These are phyloP conservation scores for Paraleonurus japonicus DNA, from an alignment of 257 asterid species.

Conservation along the genomic window DNA sequence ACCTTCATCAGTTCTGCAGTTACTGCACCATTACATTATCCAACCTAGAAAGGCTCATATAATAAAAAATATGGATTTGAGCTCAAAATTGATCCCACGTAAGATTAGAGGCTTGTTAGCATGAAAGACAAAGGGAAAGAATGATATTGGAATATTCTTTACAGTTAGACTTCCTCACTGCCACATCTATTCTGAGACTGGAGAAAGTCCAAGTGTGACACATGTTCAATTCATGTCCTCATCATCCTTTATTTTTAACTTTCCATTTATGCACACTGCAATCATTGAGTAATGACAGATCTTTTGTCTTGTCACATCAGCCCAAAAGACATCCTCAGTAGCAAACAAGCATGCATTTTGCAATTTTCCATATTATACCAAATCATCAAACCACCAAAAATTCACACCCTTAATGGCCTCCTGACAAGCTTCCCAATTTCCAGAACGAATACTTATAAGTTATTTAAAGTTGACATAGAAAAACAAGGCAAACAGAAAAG, in stretches of 20 bases:
- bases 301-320: constrained; percentile 31
- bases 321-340: constrained; percentile 3
- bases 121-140: constrained; percentile 2
- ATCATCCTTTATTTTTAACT: constrained; percentile 27
- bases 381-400: constrained; percentile 33
- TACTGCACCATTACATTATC: background rate
- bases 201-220: constrained; percentile 34
- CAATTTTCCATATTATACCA: constrained; percentile 14
- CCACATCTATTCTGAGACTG: constrained; percentile 19
- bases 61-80: background rate
- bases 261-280: constrained; percentile 35
- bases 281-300: constrained; percentile 45
- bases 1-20: constrained; percentile 11
- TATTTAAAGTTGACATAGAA: constrained; percentile 40
- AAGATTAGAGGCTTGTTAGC: background rate
- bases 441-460: constrained; percentile 32
- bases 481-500: constrained; percentile 33
- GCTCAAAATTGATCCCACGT: background rate
- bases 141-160: constrained; percentile 7
- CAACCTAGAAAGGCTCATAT: background rate
- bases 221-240: constrained; percentile 41
- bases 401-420: constrained; percentile 29
- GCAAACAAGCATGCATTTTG: constrained; percentile 29
- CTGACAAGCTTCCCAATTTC: constrained; percentile 48
- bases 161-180: constrained; percentile 1